Evolutionary conservation across 2,329 filamentous ascomycete species (phyloP), one percentile per base, ranked within the genome.

Genomic region (Fulvia fulva): DNA sequence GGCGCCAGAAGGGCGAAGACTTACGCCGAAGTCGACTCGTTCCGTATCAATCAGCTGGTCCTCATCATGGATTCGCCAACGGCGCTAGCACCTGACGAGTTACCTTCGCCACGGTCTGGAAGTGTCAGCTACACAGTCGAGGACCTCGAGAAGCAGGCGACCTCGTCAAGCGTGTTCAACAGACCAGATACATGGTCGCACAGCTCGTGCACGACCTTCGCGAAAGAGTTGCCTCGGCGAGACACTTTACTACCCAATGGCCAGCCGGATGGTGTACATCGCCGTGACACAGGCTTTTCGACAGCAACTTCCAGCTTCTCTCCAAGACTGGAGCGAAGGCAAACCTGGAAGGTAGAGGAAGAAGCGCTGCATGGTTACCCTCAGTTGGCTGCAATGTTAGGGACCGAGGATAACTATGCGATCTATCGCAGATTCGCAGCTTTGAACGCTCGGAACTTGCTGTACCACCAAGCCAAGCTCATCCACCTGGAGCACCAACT

Each of bases 391-490:
- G 37, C 57, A 3, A 60, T 60, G 25, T 57, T 68, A 1, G 62
- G 65, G 11, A 57, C 56, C 11, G 28, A 55, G 12, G 57, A 61
- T 16, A 60, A 63, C 14, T 63, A 64, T 46, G 64, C 62, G 2
- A 65, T 69, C 26, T 69, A 65, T 50, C 56, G 60, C 14, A 53
- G 65, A 3, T 69, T 69, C 43, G 59, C 60, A 2, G 54, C 60
- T 9, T 55, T 69, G 11, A 67, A 67, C 46, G 60, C 64, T 21
- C 58, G 65, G 12, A 67, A 65, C 43, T 45, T 69, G 23, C 59
- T 69, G 21, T 69, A 69, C 57, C 57, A 65, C 12, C 65, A 69
- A 55, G 66, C 66, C 26, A 64, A 69, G 60, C 50, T 68, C 45
- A 50, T 62, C 2, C 46, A 63, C 32, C 49, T 68, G 12, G 67